Evolutionary conservation across 148 eudicot species (phyloP), one percentile per base, ranked within the genome.

Genomic region (Nepenthes gracilis): DNA sequence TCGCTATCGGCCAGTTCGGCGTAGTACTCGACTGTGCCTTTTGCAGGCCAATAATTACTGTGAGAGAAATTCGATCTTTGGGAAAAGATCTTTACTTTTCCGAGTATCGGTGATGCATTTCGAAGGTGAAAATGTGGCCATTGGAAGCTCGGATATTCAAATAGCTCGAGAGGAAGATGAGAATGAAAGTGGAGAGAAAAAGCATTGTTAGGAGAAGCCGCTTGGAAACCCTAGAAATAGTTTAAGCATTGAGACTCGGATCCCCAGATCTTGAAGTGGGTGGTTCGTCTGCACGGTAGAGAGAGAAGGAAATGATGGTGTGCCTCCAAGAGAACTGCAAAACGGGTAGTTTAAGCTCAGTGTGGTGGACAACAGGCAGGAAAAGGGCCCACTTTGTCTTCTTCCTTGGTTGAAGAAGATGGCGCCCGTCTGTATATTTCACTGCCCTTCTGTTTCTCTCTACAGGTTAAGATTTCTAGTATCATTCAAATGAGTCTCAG

Each of bases 91-190:
- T 74, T 74, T 2, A 78, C 60, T 14, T 67, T 73, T 74, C 68
- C 10, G 82, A 74, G 61, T 78, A 74, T 1, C 82, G 67, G 47
- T 78, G 82, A 59, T 78, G 82, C 82, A 78, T 78, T 62, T 78
- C 73, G 58, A 78, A 74, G 47, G 73, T 70, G 71, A 71, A 78
- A 33, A 78, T 54, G 36, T 73, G 72, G n/a, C 61, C 67, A 52
- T 55, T 35, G 70, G 53, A 49, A 12, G 53, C 53, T 11, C 2
- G 15, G 53, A 10, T 11, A 11, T 6, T 5, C 4, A 49, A 49
- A 23, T 23, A 23, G 13, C 3, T 49, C n/a, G 53, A 49, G 53
- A 49, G 15, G 53, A n/a, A 49, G 13, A 49, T 11, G 53, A 49
- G 10, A n/a, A 49, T 3, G 6, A 0, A 12, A 49, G 53, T 11